A percentile compares a stretch with the other conserved stretches of the same genome.
Evolutionary conservation across 2,329 filamentous ascomycete species (phyloP).

Genomic region (Furcasterigmium sp.): DNA sequence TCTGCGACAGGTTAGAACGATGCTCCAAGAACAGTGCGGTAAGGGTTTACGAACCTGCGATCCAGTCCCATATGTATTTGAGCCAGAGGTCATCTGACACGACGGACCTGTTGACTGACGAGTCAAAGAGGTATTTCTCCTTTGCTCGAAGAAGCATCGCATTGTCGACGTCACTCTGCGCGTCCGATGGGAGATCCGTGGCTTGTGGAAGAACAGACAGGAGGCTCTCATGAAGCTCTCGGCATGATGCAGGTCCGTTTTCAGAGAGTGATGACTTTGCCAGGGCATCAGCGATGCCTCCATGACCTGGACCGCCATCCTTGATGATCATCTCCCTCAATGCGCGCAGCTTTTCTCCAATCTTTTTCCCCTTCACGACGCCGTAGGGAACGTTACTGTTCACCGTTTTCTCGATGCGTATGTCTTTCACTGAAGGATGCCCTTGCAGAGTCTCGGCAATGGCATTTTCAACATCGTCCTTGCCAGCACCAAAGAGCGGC

Average conservation of each 20-base stretch:
- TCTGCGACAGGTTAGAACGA: constrained; percentile 31
- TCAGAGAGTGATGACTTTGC: constrained; percentile 30
- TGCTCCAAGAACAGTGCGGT: neutral
- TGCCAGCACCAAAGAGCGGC: constrained; percentile 52
- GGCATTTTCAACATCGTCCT: constrained; percentile 33
- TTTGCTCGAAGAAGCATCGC: constrained; percentile 55
- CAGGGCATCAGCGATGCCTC: constrained; percentile 22
- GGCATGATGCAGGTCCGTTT: constrained; percentile 38
- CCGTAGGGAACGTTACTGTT: constrained; percentile 20
- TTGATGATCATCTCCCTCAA: constrained; percentile 25
- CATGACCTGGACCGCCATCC: constrained; percentile 1
- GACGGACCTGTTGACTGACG: constrained; percentile 59
- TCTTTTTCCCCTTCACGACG: constrained; percentile 32
- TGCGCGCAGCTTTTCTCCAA: constrained; percentile 43
- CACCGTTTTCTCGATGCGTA: neutral
- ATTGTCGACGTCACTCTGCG: constrained; percentile 49
- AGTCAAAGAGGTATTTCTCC: constrained; percentile 60
- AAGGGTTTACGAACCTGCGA: constrained; percentile 49
- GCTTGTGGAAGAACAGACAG: constrained; percentile 38
- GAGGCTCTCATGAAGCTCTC: constrained; percentile 53
- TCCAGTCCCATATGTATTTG: constrained; percentile 74
- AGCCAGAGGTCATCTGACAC: constrained; percentile 68
- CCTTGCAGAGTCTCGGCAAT: constrained; percentile 18
- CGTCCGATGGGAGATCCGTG: constrained; percentile 42
- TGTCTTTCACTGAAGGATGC: neutral